Percentiles rank a stretch among this genome's conserved stretches.
Evolutionary conservation across 805 yeast species (phyloP).

Genomic region (Starmerella geochares): DNA sequence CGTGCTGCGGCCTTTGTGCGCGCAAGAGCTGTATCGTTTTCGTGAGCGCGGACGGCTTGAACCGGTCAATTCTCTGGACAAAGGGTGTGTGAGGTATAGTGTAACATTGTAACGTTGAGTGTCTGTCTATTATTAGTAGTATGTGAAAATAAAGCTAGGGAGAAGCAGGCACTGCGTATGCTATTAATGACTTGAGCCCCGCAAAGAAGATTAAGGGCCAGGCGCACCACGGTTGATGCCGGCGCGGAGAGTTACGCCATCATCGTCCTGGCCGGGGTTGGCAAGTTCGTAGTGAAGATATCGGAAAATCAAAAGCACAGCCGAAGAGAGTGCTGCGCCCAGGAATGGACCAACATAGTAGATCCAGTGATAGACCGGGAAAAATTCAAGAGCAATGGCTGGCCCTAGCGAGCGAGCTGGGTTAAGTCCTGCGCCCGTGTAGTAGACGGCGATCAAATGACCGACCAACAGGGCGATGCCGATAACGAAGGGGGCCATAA

Average conservation of each 20-base stretch:
- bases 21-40: no score
- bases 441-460: constrained; percentile 6
- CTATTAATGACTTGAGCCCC: no score
- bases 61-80: no score
- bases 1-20: no score
- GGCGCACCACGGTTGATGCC: not conserved
- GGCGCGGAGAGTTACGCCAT: not conserved
- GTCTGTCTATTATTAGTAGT: no score
- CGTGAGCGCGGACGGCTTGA: no score
- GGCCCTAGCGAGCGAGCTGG: constrained; percentile 7
- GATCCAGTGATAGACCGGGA: constrained; percentile 8
- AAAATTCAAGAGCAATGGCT: constrained; percentile 4
- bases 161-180: no score
- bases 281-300: constrained; percentile 3
- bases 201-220: not conserved
- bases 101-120: no score
- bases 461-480: constrained; percentile 4
- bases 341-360: constrained; percentile 5
- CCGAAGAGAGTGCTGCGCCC: not conserved
- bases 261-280: constrained; percentile 5
- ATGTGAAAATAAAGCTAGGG: no score
- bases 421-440: constrained; percentile 5
- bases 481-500: constrained; percentile 6
- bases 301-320: not conserved
- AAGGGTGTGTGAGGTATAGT: no score